These are phyloP conservation scores for Rutstroemia sp. DNA, from an alignment of 2,329 filamentous ascomycete species.

Conservation along the genomic window DNA sequence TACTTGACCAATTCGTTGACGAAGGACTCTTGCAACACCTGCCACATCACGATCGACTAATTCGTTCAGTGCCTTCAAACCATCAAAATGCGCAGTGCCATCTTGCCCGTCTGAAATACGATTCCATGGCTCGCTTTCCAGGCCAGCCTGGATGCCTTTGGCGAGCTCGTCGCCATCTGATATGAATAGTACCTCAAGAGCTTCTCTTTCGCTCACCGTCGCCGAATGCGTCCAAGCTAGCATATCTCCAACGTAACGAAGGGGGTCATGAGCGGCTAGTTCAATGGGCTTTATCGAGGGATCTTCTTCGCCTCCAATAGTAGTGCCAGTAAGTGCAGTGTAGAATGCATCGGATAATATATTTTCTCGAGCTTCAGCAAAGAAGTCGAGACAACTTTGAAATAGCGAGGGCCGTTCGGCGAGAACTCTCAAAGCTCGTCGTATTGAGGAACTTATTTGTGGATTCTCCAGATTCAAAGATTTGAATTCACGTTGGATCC, in stretches of 20 bases:
- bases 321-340: constrained; percentile 70
- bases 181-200: constrained; percentile 84
- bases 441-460: constrained; percentile 79
- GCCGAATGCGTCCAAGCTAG: constrained; percentile 94
- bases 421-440: constrained; percentile 75
- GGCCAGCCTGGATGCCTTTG: constrained; percentile 70
- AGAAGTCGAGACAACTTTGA: constrained; percentile 87
- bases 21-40: constrained; percentile 75
- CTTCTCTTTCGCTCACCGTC: constrained; percentile 87
- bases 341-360: constrained; percentile 87
- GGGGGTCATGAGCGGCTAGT: constrained; percentile 80
- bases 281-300: constrained; percentile 80
- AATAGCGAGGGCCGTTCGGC: constrained; percentile 87
- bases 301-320: constrained; percentile 50
- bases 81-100: constrained; percentile 60
- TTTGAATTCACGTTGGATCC: constrained; percentile 92
- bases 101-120: constrained; percentile 52
- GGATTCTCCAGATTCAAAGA: constrained; percentile 88
- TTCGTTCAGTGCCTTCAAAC: constrained; percentile 71
- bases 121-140: constrained; percentile 79
- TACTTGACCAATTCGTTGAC: constrained; percentile 83
- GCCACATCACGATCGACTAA: constrained; percentile 81
- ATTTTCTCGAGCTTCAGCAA: constrained; percentile 82
- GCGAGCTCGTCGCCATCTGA: constrained; percentile 84
- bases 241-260: constrained; percentile 95